Evolutionary conservation across 2,329 filamentous ascomycete species (phyloP).

Genomic region (Xylaria sp.): DNA sequence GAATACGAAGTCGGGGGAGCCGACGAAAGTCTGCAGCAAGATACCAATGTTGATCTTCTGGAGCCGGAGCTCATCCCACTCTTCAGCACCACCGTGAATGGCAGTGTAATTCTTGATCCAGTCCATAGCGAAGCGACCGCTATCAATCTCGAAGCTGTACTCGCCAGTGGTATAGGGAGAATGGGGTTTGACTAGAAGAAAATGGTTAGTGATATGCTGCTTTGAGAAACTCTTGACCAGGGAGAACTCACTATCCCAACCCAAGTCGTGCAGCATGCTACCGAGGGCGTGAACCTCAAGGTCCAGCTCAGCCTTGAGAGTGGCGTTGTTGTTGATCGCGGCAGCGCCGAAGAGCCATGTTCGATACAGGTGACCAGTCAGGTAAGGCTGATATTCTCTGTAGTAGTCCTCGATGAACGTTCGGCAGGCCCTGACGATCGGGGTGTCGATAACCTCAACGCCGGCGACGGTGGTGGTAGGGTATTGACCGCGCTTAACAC

Average conservation of each 20-base stretch:
- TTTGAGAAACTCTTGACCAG: not conserved
- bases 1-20: slow-evolving; percentile 29
- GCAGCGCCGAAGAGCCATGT: slow-evolving; percentile 36
- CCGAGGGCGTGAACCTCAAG: slow-evolving; percentile 34
- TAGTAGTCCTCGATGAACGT: slow-evolving; percentile 32
- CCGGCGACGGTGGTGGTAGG: slow-evolving; percentile 34
- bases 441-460: slow-evolving; percentile 34
- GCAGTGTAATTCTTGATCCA: slow-evolving; percentile 38
- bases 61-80: slow-evolving; percentile 35
- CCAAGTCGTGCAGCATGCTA: slow-evolving; percentile 31
- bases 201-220: not conserved
- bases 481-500: not conserved
- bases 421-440: slow-evolving; percentile 29
- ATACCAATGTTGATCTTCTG: slow-evolving; percentile 37
- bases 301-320: slow-evolving; percentile 33
- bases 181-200: slow-evolving; percentile 31
- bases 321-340: slow-evolving; percentile 34
- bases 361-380: slow-evolving; percentile 31
- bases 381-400: slow-evolving; percentile 35
- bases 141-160: slow-evolving; percentile 34
- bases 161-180: slow-evolving; percentile 27
- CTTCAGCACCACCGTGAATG: slow-evolving; percentile 19
- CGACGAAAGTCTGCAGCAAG: slow-evolving; percentile 35
- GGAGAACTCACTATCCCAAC: slow-evolving; percentile 35
- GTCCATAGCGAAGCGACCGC: slow-evolving; percentile 35